Conservation (phyloP, 805 yeast species). For the Ogataea salicorniae region DNA sequence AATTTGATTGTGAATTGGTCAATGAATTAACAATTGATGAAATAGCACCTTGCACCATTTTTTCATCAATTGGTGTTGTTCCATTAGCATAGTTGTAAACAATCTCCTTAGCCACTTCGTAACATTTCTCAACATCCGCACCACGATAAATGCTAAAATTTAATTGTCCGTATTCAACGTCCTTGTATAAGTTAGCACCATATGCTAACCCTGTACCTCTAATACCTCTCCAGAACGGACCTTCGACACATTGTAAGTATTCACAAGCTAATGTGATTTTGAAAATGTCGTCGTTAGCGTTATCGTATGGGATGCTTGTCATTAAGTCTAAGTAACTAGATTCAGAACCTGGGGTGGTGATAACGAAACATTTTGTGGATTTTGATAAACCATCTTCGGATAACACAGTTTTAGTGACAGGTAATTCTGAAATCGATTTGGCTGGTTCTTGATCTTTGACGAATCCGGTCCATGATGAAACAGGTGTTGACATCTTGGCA, state of each 20-base stretch:
- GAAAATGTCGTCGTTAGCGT: slow-evolving; percentile 55
- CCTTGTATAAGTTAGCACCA: slow-evolving; percentile 63
- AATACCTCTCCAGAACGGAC: slow-evolving; percentile 95
- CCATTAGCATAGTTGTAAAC: slow-evolving; percentile 60
- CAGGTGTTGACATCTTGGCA: slow-evolving; percentile 45
- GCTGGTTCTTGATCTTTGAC: slow-evolving; percentile 7
- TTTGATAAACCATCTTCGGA: slow-evolving; percentile 54
- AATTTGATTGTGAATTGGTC: slow-evolving; percentile 65
- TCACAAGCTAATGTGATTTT: slow-evolving; percentile 70
- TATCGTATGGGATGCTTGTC: slow-evolving; percentile 55
- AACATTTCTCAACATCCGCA: slow-evolving; percentile 67
- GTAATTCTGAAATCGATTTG: slow-evolving; percentile 30
- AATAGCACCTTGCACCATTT: slow-evolving; percentile 65
- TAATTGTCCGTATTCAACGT: slow-evolving; percentile 62
- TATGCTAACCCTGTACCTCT: slow-evolving; percentile 94
- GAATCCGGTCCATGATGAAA: slow-evolving; percentile 51
- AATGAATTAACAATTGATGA: slow-evolving; percentile 68
- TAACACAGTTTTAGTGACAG: slow-evolving; percentile 47
- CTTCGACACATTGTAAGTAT: slow-evolving; percentile 81
- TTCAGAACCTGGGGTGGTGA: slow-evolving; percentile 79
- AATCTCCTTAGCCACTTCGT: slow-evolving; percentile 55
- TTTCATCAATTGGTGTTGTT: slow-evolving; percentile 45
- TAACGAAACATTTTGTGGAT: slow-evolving; percentile 50
- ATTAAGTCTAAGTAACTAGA: slow-evolving; percentile 63
- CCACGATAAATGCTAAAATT: slow-evolving; percentile 73